Evolutionary conservation across 352 stramenopile genomes (phyloP).

Genomic region (Pythium aristosporum): DNA sequence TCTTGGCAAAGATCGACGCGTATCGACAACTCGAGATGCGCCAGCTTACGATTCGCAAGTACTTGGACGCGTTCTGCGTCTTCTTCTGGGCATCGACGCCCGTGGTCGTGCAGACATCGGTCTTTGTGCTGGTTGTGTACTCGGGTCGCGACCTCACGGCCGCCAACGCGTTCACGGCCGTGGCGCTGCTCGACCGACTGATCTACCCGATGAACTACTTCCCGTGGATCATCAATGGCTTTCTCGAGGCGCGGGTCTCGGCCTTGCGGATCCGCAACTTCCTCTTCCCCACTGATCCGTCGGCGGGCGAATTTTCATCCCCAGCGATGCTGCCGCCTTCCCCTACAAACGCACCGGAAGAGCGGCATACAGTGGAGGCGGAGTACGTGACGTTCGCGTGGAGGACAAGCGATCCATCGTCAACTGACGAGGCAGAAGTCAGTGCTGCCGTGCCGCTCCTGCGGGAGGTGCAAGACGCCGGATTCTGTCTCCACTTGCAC

Average conservation of each 20-base stretch:
- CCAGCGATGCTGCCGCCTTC: not conserved
- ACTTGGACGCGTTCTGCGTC: constrained; percentile 87
- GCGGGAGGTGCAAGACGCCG: not conserved
- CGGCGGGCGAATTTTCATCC: constrained; percentile 1
- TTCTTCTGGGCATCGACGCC: constrained; percentile 91
- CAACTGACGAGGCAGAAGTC: not conserved
- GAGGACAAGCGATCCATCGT: not conserved
- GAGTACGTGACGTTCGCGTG: constrained; percentile 37
- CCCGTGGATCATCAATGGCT: constrained; percentile 90
- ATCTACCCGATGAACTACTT: constrained; percentile 93
- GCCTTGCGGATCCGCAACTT: constrained; percentile 71
- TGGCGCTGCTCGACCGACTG: constrained; percentile 85
- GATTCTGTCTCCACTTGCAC: constrained; percentile 51
- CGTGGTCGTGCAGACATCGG: constrained; percentile 82
- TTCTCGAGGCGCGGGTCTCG: constrained; percentile 85
- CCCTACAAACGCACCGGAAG: not conserved
- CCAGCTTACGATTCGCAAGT: constrained; percentile 78
- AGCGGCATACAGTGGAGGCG: constrained; percentile 26
- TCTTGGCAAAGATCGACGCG: constrained; percentile 45
- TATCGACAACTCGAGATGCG: constrained; percentile 66
- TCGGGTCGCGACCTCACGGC: constrained; percentile 69
- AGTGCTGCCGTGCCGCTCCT: constrained; percentile 19
- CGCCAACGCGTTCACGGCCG: constrained; percentile 80
- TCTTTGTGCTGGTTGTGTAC: constrained; percentile 79
- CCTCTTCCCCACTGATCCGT: constrained; percentile 41